Base-by-base conservation (phyloP, 805 yeast species). In the Ogataea allantospora region DNA sequence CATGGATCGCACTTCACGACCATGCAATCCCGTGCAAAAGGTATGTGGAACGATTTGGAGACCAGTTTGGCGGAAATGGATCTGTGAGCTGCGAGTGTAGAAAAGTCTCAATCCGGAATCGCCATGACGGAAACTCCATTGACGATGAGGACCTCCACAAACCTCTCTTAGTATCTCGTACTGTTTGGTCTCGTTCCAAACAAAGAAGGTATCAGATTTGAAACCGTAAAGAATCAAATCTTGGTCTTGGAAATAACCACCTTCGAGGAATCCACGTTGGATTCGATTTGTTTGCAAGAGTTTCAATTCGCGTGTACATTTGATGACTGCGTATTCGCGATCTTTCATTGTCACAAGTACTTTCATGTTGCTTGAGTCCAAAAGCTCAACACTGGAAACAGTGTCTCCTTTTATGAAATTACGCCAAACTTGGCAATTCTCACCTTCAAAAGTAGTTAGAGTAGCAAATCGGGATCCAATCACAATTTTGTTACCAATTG, bases 141-240 rank as follows among this genome's bases (percentile, higher is more conserved):
- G 75, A 43, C 98, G 71, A 57, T 89, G 96, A 3, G 93, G 77
- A 2, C 98, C 98, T 18, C 98, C 98, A 60, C 98, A 93, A 10
- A 71, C 60, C 44, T 80, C 87, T 40, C 79, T 74, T 32, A 75
- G 66, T 2, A 87, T 57, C 56, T 88, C 96, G 35, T 71, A 68
- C 48, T 85, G 88, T 28, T 71, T 67, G 1, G 88, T 77, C 53
- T 87, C 95, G 57, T 89, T 87, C 80, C 88, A 88, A 15, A 87
- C 60, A 51, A 82, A 83, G 54, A 91, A 88, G 33, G 72, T 65
- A 33, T 82, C 81, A 2, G 93, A 86, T 49, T 80, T 78, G 69
- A 93, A 91, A 1, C 98, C 98, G 58, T 77, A 86, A 2, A 85
- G 60, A 2, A 84, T 59, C 25, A 82, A 60, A 27, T 78, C 78